phyloP scores from a whole-genome alignment of 129 eudicot genomes.

The Centella asiatica region DNA sequence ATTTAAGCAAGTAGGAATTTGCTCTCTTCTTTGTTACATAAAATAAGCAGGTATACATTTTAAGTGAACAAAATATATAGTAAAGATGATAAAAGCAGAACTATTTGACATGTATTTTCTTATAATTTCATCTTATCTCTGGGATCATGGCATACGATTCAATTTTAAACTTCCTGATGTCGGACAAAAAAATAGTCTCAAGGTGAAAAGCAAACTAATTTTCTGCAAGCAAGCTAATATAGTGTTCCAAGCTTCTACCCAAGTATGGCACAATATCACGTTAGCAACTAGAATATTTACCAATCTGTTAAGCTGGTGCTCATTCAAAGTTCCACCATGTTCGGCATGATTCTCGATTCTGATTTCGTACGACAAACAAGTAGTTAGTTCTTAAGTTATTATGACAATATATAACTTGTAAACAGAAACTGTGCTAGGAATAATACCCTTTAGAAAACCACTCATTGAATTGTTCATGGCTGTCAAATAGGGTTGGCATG shows the following conservation, averaged over 20 bases:
- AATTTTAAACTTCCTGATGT: background rate
- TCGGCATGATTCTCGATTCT: constrained; percentile 98
- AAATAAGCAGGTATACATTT: no score
- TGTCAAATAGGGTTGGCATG: constrained; percentile 96
- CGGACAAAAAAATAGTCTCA: background rate
- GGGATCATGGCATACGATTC: background rate
- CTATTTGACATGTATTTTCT: no score
- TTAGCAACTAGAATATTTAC: constrained; percentile 39
- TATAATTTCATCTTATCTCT: no score
- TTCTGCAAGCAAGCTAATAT: background rate
- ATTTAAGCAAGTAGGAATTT: no score
- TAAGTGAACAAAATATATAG: no score
- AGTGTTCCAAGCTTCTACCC: background rate
- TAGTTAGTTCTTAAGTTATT: constrained; percentile 1
- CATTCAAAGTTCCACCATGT: constrained; percentile 97
- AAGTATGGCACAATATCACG: background rate
- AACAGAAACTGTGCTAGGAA: background rate
- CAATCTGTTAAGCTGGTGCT: constrained; percentile 96
- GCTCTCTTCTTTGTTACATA: no score
- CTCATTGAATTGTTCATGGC: constrained; percentile 95
- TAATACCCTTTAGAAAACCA: constrained; percentile 99
- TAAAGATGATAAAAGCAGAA: no score
- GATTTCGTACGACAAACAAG: constrained; percentile 20
- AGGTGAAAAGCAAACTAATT: background rate
- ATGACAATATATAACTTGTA: background rate